Evolutionary conservation across 371 early-diverging fungal species (phyloP).

Genomic region (Blakeslea trispora): DNA sequence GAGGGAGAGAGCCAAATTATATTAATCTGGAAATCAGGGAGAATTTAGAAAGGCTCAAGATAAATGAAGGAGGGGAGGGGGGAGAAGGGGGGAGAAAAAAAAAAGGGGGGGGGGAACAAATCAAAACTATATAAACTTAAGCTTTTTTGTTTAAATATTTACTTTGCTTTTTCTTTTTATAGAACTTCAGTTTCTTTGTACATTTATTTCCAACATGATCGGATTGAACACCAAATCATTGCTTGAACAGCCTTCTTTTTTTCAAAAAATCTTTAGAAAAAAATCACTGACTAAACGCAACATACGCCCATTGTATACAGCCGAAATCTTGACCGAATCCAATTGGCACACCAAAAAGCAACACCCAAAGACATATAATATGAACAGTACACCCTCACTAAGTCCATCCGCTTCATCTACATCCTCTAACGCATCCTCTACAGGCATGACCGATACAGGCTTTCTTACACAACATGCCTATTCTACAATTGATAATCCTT

Average conservation of each 20-base stretch:
- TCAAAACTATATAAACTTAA: slow-evolving; percentile 5
- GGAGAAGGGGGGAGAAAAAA: not conserved
- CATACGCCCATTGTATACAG: slow-evolving; percentile 18
- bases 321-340: slow-evolving; percentile 15
- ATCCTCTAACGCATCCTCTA: slow-evolving; percentile 96
- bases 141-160: not conserved
- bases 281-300: slow-evolving; percentile 16
- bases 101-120: slow-evolving; percentile 4
- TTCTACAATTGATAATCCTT: no score
- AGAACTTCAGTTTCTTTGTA: not conserved
- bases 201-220: slow-evolving; percentile 4
- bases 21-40: no score
- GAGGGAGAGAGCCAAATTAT: no score
- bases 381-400: not conserved
- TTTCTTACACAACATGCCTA: not conserved
- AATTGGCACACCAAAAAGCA: not conserved
- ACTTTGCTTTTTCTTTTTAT: slow-evolving; percentile 4
- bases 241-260: slow-evolving; percentile 25
- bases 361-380: not conserved
- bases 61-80: slow-evolving; percentile 3
- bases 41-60: no score
- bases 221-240: slow-evolving; percentile 7
- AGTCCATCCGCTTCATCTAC: slow-evolving; percentile 67
- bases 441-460: slow-evolving; percentile 32
- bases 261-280: slow-evolving; percentile 26